Percentiles rank a stretch among this genome's conserved stretches.
Evolutionary conservation across 2,329 filamentous ascomycete species (phyloP).

Genomic region (Fusarium sp.): DNA sequence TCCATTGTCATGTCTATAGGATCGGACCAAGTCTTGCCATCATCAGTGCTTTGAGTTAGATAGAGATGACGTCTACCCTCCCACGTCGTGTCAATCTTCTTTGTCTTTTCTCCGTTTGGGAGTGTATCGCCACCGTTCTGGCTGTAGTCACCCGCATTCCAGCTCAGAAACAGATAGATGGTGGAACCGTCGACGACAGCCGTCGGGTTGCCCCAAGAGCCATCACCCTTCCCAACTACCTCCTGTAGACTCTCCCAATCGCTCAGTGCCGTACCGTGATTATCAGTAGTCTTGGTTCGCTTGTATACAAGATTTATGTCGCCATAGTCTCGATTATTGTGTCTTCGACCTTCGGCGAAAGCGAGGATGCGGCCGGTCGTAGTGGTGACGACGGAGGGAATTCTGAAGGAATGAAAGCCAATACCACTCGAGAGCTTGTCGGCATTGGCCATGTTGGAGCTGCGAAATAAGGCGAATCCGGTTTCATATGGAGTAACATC

Average conservation of each 20-base stretch:
- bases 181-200: conserved; percentile 50
- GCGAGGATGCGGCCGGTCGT: conserved; percentile 1
- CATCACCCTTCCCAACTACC: conserved; percentile 33
- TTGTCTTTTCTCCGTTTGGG: background rate
- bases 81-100: conserved; percentile 27
- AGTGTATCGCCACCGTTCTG: conserved; percentile 41
- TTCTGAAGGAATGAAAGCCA: background rate
- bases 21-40: conserved; percentile 45
- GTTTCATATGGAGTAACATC: background rate
- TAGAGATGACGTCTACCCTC: conserved; percentile 45
- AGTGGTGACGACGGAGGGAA: background rate
- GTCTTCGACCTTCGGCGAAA: background rate
- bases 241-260: conserved; percentile 1
- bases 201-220: conserved; percentile 52
- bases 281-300: background rate
- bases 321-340: background rate
- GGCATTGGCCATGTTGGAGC: conserved; percentile 1
- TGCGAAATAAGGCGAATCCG: background rate
- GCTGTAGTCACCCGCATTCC: conserved; percentile 49
- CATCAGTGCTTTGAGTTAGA: conserved; percentile 45
- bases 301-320: background rate
- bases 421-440: background rate
- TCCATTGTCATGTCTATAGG: conserved; percentile 31
- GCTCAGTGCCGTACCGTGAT: background rate
- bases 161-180: conserved; percentile 51